Conservation (phyloP, 1,284 basidiomycete species). For the Porodaedalea pini region DNA sequence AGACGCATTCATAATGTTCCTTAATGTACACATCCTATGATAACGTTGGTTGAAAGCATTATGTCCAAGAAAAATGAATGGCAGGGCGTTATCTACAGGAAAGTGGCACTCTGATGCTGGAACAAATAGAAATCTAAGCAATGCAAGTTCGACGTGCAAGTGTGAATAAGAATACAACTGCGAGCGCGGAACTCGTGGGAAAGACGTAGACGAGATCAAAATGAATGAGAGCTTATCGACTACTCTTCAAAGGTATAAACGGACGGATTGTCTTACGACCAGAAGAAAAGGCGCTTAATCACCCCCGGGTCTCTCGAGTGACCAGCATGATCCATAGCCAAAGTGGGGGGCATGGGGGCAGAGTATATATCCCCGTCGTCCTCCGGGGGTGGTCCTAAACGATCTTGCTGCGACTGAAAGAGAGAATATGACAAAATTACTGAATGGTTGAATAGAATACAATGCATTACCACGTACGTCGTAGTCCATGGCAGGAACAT, state of each 20-base stretch:
- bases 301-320: conserved; percentile 10
- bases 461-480: conserved; percentile 43
- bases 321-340: conserved; percentile 11
- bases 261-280: conserved; percentile 5
- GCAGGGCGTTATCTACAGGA: neutral
- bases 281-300: conserved; percentile 20
- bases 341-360: conserved; percentile 5
- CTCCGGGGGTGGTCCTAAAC: conserved; percentile 16
- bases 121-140: neutral
- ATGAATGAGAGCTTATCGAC: neutral
- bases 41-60: neutral
- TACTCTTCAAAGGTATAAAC: neutral
- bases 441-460: neutral
- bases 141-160: neutral
- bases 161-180: neutral
- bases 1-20: neutral
- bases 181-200: neutral
- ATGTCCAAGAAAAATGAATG: conserved; percentile 1
- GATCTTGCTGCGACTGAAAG: conserved; percentile 18
- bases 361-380: conserved; percentile 12
- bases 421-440: neutral
- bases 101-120: neutral
- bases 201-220: neutral
- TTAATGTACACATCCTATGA: conserved; percentile 8
- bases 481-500: conserved; percentile 52